These are phyloP conservation scores for Acorus calamus DNA, from an alignment of 106 monocot genomes.

Conservation along the genomic window DNA sequence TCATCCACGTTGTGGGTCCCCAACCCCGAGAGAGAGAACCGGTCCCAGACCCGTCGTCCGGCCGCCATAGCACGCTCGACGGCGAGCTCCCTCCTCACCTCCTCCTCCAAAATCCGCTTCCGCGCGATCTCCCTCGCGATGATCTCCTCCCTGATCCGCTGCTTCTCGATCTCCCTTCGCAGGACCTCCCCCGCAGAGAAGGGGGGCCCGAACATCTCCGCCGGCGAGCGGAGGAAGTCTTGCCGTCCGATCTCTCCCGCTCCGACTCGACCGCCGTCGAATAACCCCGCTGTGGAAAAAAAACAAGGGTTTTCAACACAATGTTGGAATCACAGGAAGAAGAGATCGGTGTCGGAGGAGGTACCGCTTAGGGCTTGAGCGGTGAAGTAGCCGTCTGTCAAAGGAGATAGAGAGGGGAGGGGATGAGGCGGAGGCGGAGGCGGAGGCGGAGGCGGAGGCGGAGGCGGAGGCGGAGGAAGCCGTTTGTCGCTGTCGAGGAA, in stretches of 20 bases:
- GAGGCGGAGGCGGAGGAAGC: neutral
- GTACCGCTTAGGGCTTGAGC: neutral
- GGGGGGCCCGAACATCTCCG: neutral
- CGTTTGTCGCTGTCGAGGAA: neutral
- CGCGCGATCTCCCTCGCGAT: neutral
- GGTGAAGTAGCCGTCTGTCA: neutral
- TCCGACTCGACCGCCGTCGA: neutral
- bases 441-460: no score
- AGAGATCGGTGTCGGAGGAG: neutral
- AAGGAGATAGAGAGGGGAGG: neutral
- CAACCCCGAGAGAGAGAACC: no score
- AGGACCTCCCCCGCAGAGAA: neutral
- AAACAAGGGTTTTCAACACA: neutral
- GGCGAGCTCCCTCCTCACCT: constrained; percentile 2
- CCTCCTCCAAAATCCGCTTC: neutral
- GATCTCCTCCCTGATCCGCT: constrained; percentile 4
- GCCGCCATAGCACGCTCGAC: neutral
- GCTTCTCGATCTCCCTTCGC: constrained; percentile 2
- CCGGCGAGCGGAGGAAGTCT: neutral
- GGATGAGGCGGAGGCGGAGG: neutral
- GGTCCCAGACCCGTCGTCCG: no score
- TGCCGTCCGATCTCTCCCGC: neutral
- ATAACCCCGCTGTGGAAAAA: neutral
- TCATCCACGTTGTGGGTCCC: neutral
- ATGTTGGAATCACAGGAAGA: neutral